Conservation (phyloP, 1,284 basidiomycete genomes). For the Rhodotorula sp. region DNA sequence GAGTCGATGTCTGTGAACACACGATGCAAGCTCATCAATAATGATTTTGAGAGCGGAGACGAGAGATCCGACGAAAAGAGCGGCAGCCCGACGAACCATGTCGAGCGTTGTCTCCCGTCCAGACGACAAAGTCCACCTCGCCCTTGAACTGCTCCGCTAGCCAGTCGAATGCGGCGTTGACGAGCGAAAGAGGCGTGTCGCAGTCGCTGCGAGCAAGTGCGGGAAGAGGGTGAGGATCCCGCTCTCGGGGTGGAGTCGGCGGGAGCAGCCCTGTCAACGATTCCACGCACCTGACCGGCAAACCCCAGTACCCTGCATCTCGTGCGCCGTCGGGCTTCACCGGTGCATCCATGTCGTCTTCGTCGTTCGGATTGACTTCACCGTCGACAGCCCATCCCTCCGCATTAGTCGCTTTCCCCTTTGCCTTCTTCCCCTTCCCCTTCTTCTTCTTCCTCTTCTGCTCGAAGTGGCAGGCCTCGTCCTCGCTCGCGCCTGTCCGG, state of each 20-base stretch:
- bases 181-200: conserved; percentile 74
- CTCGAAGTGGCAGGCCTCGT: conserved; percentile 62
- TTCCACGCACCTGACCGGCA: conserved; percentile 13
- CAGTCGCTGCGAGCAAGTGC: conserved; percentile 64
- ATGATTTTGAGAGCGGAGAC: too few relatives aligned
- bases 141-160: conserved; percentile 74
- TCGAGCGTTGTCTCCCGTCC: conserved; percentile 84
- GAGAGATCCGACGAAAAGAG: too few relatives aligned
- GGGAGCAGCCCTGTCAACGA: neutral
- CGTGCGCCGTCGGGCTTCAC: conserved; percentile 24
- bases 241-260: neutral
- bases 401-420: conserved; percentile 5
- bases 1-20: conserved; percentile 68
- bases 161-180: conserved; percentile 78
- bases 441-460: conserved; percentile 51
- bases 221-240: neutral
- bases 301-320: conserved; percentile 31
- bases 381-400: conserved; percentile 4
- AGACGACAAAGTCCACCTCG: conserved; percentile 86
- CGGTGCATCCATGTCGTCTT: conserved; percentile 1
- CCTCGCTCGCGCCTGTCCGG: conserved; percentile 53
- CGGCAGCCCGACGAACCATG: conserved; percentile 56
- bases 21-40: too few relatives aligned
- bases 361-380: conserved; percentile 42
- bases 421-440: conserved; percentile 50